Conservation (phyloP, 148 eudicot genomes). For the Chenopodium formosanum region DNA sequence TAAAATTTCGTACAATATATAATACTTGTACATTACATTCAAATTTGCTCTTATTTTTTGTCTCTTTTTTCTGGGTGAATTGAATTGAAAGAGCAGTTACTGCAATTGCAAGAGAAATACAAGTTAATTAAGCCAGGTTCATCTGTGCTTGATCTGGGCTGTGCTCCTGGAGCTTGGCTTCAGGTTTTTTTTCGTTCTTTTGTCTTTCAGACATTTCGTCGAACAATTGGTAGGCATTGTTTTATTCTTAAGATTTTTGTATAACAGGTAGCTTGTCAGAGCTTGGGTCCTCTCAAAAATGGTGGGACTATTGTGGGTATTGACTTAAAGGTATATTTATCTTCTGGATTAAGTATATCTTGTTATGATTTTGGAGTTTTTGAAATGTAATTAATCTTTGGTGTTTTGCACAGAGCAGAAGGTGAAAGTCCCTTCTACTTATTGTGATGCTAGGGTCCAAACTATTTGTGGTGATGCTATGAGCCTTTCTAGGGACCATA, state of each 20-base stretch:
- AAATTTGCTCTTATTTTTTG: too few relatives aligned
- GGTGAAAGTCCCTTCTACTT: conserved; percentile 74
- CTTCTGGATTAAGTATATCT: conserved; percentile 2
- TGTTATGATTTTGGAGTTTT: background rate
- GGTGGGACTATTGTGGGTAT: conserved; percentile 78
- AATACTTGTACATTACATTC: too few relatives aligned
- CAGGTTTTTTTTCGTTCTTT: conserved; percentile 43
- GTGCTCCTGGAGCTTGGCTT: conserved; percentile 99
- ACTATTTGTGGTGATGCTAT: conserved; percentile 83
- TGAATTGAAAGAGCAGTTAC: conserved; percentile 42
- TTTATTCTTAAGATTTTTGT: background rate
- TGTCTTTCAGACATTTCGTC: conserved; percentile 26
- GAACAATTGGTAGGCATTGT: conserved; percentile 20
- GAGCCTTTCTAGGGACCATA: conserved; percentile 57
- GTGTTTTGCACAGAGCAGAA: conserved; percentile 63
- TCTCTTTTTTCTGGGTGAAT: conserved; percentile 6
- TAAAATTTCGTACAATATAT: too few relatives aligned
- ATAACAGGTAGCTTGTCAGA: conserved; percentile 74
- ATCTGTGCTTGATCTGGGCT: conserved; percentile 92
- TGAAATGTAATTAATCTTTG: background rate
- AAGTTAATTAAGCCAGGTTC: conserved; percentile 72
- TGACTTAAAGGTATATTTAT: conserved; percentile 61
- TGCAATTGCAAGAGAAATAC: conserved; percentile 87
- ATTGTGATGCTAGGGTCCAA: conserved; percentile 83
- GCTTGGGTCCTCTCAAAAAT: conserved; percentile 66